Evolutionary conservation across 2,329 filamentous ascomycete genomes (phyloP).

Genomic region (Gremmenia infestans): DNA sequence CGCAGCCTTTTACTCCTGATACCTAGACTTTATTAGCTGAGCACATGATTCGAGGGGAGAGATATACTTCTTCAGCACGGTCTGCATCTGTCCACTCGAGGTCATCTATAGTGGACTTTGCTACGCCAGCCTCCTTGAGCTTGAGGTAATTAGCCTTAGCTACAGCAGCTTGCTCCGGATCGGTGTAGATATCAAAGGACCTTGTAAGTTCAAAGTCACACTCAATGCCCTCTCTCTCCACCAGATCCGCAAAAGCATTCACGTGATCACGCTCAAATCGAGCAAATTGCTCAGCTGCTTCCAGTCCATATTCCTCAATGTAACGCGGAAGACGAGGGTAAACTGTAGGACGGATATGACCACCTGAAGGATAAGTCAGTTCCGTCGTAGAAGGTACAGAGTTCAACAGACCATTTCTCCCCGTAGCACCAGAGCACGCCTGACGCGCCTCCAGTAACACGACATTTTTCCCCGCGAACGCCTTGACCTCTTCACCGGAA

Average conservation of each 20-base stretch:
- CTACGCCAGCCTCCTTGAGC: constrained; percentile 19
- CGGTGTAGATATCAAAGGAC: constrained; percentile 34
- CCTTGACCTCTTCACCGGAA: constrained; percentile 37
- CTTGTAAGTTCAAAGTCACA: constrained; percentile 36
- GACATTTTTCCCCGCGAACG: constrained; percentile 43
- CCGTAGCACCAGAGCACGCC: constrained; percentile 72
- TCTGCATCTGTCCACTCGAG: not conserved
- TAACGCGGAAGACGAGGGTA: constrained; percentile 31
- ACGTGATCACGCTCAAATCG: constrained; percentile 37
- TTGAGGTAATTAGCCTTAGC: constrained; percentile 6
- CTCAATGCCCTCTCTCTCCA: constrained; percentile 36
- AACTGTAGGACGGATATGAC: constrained; percentile 36
- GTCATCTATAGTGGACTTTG: constrained; percentile 2
- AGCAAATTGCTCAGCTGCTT: constrained; percentile 22
- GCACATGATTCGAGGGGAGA: not conserved
- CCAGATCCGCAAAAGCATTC: constrained; percentile 31
- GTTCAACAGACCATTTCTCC: constrained; percentile 39
- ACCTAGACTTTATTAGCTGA: not conserved
- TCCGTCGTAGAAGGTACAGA: not conserved
- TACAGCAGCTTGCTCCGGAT: constrained; percentile 20
- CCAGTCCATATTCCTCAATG: constrained; percentile 27
- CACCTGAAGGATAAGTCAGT: constrained; percentile 23
- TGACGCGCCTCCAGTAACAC: constrained; percentile 71
- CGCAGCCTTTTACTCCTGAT: constrained; percentile 8
- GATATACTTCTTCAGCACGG: constrained; percentile 3